These are phyloP conservation scores for Asterophora lycoperdoides DNA, from an alignment of 768 basidiomycete species.

Conservation along the genomic window DNA sequence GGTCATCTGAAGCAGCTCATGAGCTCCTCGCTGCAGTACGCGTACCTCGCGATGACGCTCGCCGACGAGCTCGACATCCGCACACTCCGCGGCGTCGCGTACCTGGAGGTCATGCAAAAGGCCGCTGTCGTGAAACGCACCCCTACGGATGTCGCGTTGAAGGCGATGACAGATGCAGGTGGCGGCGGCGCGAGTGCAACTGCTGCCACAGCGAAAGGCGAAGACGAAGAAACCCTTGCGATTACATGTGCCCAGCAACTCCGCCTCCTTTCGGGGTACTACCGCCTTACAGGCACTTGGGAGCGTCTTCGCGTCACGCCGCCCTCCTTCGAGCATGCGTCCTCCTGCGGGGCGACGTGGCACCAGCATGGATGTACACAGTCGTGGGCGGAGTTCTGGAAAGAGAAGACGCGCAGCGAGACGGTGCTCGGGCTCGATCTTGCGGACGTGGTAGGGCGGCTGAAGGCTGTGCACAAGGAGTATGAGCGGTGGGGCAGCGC, in stretches of 20 bases:
- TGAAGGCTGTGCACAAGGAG: slow-evolving; percentile 60
- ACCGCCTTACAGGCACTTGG: slow-evolving; percentile 64
- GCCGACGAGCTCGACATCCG: slow-evolving; percentile 66
- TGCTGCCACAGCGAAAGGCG: slow-evolving; percentile 17
- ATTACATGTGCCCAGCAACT: slow-evolving; percentile 58
- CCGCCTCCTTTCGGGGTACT: slow-evolving; percentile 65
- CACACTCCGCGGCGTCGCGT: slow-evolving; percentile 57
- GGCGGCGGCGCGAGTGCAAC: not conserved
- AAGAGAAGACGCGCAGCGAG: slow-evolving; percentile 65
- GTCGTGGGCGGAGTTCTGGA: slow-evolving; percentile 78
- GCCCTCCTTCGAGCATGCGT: slow-evolving; percentile 60
- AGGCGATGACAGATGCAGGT: slow-evolving; percentile 12
- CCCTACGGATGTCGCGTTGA: slow-evolving; percentile 25
- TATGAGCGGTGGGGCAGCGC: slow-evolving; percentile 68
- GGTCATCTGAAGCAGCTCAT: slow-evolving; percentile 56
- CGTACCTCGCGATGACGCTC: slow-evolving; percentile 68
- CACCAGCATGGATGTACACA: slow-evolving; percentile 69
- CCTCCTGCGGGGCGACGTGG: slow-evolving; percentile 63
- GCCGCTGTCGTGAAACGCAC: slow-evolving; percentile 40
- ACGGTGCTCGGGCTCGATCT: slow-evolving; percentile 53
- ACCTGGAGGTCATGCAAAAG: slow-evolving; percentile 72
- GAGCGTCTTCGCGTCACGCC: slow-evolving; percentile 56
- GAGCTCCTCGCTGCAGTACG: slow-evolving; percentile 58
- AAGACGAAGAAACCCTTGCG: slow-evolving; percentile 43
- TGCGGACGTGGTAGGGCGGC: slow-evolving; percentile 64